Conservation (phyloP, 2,329 filamentous ascomycete species). For the Cladosporium sp. region DNA sequence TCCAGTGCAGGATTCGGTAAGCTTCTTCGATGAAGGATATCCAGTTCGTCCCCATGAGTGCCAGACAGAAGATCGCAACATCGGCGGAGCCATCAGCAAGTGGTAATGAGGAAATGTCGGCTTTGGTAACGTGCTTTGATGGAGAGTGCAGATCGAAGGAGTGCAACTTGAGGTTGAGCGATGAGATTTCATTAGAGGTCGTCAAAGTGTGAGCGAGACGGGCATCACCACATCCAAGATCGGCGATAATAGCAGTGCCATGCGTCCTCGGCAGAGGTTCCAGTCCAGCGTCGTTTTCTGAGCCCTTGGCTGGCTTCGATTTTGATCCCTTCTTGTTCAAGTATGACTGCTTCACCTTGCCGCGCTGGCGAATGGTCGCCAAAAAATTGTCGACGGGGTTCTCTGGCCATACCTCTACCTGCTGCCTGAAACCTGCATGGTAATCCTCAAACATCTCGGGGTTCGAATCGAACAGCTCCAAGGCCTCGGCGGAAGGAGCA, state of each 20-base stretch:
- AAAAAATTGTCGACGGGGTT: constrained; percentile 93
- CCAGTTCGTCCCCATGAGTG: constrained; percentile 99
- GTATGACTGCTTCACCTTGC: constrained; percentile 39
- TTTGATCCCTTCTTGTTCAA: constrained; percentile 28
- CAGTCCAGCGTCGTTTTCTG: constrained; percentile 21
- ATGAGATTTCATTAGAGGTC: constrained; percentile 48
- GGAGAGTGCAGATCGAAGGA: constrained; percentile 84
- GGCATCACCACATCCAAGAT: constrained; percentile 90
- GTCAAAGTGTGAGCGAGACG: constrained; percentile 66
- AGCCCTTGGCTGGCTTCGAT: constrained; percentile 37
- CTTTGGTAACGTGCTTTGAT: constrained; percentile 69
- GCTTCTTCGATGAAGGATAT: constrained; percentile 93
- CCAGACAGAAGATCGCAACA: constrained; percentile 89
- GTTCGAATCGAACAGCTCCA: constrained; percentile 71
- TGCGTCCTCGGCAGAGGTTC: constrained; percentile 63
- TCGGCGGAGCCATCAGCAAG: constrained; percentile 70
- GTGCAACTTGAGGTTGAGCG: constrained; percentile 66
- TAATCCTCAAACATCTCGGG: constrained; percentile 96
- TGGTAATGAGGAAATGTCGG: constrained; percentile 82
- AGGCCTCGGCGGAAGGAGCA: constrained; percentile 75
- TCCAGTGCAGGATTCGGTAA: constrained; percentile 82
- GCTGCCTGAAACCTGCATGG: constrained; percentile 90
- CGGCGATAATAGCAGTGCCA: constrained; percentile 72
- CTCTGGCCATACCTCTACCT: constrained; percentile 92
- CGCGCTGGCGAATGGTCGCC: constrained; percentile 61